Evolutionary conservation across 2,329 filamentous ascomycete species (phyloP), one percentile per base, ranked within the genome.

Genomic region (Pestalotiopsis sp.): DNA sequence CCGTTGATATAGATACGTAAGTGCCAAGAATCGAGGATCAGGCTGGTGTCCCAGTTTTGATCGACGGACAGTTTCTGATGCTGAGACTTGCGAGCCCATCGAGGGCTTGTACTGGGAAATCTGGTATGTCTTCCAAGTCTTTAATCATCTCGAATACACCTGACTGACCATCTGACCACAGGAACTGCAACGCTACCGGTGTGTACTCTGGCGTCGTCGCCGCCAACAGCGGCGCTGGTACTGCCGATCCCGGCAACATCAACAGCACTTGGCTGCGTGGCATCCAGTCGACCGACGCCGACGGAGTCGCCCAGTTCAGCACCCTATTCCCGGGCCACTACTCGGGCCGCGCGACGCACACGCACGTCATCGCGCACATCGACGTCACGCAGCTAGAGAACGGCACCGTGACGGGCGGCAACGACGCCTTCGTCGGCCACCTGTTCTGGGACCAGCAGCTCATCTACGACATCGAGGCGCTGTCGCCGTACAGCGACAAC

Each of bases 381-480:
- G 77, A 79, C 68, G 80, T 78, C 14, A 80, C 76, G 1, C 68
- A 75, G 38, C 70, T 74, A 40, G 60, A 74, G 17, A 84, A 84
- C 74, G 72, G 85, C 73, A 85, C 84, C 66, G 86, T 87, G 10
- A 66, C 64, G n/a, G 64, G 64, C 69, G 76, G 78, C 55, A 85
- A 82, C 68, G 81, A 81, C 17, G 81, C 78, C 64, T 88, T 91
- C 78, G 82, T 91, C 52, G 89, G 89, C 20, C 89, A 92, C 75
- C 74, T 89, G 64, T 91, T 89, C 82, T 89, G 89, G 75, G 88
- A 91, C 75, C 85, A 90, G 74, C 80, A 82, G 70, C 83, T 91
- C 10, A 83, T 88, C 71, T 72, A 73, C 30, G 70, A 26, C 11
- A 22, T 66, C 22, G 64, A 66, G 64, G 55, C 64, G 20, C 55